phyloP scores from a whole-genome alignment of 495 filamentous ascomycete species.

The Gamarada debralockiae region DNA sequence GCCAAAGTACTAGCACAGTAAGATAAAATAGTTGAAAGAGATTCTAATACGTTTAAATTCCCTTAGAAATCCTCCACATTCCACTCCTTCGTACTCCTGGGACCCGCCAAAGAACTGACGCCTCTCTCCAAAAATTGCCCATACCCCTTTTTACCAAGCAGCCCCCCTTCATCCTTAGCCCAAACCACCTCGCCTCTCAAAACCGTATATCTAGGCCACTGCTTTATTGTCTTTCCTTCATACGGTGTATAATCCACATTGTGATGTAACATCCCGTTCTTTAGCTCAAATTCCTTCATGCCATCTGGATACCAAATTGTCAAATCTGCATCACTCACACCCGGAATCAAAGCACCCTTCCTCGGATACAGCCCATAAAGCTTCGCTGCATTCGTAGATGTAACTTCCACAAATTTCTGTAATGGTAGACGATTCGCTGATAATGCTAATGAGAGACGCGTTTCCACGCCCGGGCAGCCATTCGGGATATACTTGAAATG shows the following conservation, averaged over 20 bases:
- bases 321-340: conserved; percentile 50
- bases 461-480: conserved; percentile 58
- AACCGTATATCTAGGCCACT: conserved; percentile 61
- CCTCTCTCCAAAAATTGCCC: conserved; percentile 52
- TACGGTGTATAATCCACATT: conserved; percentile 59
- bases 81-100: conserved; percentile 27
- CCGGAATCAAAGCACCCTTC: conserved; percentile 53
- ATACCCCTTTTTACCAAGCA: conserved; percentile 44
- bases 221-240: conserved; percentile 48
- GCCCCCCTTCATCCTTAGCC: conserved; percentile 45
- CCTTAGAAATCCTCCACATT: conserved; percentile 25
- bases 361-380: conserved; percentile 53
- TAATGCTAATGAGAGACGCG: conserved; percentile 45
- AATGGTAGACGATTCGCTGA: conserved; percentile 42
- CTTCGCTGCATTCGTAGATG: conserved; percentile 54
- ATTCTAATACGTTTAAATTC: too few species aligned
- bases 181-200: conserved; percentile 55
- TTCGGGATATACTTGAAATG: conserved; percentile 54
- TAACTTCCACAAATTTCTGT: conserved; percentile 57
- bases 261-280: conserved; percentile 53
- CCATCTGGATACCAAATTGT: conserved; percentile 49
- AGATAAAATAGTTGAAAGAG: too few species aligned
- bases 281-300: conserved; percentile 37
- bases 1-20: too few species aligned
- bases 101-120: conserved; percentile 33